Percentiles rank a stretch among this genome's conserved stretches.
Evolutionary conservation across 108 stramenopile species (phyloP).

Genomic region (Pseudonitzschia multistriata): DNA sequence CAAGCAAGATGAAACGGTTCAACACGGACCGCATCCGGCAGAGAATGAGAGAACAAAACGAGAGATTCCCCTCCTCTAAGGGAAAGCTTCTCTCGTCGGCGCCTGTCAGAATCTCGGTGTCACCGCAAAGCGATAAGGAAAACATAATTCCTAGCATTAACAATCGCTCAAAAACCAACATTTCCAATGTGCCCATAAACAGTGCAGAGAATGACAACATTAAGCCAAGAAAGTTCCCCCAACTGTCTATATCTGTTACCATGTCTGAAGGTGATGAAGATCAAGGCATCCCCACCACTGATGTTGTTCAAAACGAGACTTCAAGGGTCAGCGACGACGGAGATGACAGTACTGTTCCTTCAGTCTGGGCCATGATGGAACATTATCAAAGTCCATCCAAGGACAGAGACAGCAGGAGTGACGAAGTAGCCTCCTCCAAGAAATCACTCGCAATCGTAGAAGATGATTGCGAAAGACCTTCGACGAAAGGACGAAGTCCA

Average conservation of each 20-base stretch:
- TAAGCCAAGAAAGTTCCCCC: constrained; percentile 10
- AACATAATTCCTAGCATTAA: not conserved
- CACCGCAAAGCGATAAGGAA: constrained; percentile 9
- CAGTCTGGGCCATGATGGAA: constrained; percentile 43
- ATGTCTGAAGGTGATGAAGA: constrained; percentile 36
- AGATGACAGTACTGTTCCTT: constrained; percentile 12
- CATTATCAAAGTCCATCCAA: constrained; percentile 19
- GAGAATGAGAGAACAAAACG: constrained; percentile 30
- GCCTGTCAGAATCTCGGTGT: not conserved
- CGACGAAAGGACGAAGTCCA: not conserved
- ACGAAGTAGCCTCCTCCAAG: not conserved
- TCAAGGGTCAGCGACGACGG: not conserved
- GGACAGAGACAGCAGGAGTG: not conserved
- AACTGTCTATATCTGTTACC: constrained; percentile 24
- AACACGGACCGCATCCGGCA: constrained; percentile 30
- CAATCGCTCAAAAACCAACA: not conserved
- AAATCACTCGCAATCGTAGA: not conserved
- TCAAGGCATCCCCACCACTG: not conserved
- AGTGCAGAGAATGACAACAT: not conserved
- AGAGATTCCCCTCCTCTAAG: constrained; percentile 4
- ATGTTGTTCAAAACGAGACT: constrained; percentile 3
- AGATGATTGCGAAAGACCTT: constrained; percentile 7
- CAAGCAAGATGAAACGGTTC: constrained; percentile 20
- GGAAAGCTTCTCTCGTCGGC: constrained; percentile 12
- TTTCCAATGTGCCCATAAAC: not conserved